Percentiles rank a stretch among this genome's conserved stretches.
Evolutionary conservation across 352 stramenopile genomes (phyloP).

Genomic region (Pythium myriotylum): DNA sequence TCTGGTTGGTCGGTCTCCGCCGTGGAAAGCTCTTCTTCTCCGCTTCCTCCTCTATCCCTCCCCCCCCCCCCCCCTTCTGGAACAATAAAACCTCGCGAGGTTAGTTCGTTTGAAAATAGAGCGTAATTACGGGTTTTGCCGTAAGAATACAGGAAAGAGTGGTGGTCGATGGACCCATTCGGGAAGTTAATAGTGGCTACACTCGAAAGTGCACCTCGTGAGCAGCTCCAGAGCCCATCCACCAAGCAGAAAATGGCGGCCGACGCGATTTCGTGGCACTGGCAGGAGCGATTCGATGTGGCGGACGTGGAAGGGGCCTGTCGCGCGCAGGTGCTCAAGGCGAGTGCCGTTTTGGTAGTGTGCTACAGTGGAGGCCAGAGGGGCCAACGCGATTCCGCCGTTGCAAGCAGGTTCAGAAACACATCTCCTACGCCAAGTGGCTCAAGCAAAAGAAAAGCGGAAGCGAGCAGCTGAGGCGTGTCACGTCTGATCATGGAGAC

Average conservation of each 20-base stretch:
- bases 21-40: conserved; percentile 11
- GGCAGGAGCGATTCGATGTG: conserved; percentile 56
- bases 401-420: conserved; percentile 42
- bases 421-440: conserved; percentile 51
- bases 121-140: conserved; percentile 13
- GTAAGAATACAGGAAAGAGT: conserved; percentile 14
- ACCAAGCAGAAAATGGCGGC: not conserved
- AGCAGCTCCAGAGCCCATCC: too few species aligned
- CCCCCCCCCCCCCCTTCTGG: conserved; percentile 1
- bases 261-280: conserved; percentile 52
- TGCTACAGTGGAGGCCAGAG: too few species aligned
- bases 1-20: conserved; percentile 37
- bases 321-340: conserved; percentile 54
- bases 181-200: conserved; percentile 22
- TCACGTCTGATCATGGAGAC: not conserved
- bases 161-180: conserved; percentile 22
- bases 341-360: conserved; percentile 12
- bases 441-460: conserved; percentile 29
- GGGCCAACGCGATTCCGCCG: not conserved
- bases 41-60: conserved; percentile 4
- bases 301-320: conserved; percentile 42
- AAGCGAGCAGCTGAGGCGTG: not conserved
- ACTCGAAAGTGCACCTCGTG: not conserved
- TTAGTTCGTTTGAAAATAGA: conserved; percentile 14
- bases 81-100: conserved; percentile 29